A percentile compares a stretch with the other conserved stretches of the same genome.
phyloP scores from a whole-genome alignment of 2,329 filamentous ascomycete genomes.

The Aspergillus bombycis region DNA sequence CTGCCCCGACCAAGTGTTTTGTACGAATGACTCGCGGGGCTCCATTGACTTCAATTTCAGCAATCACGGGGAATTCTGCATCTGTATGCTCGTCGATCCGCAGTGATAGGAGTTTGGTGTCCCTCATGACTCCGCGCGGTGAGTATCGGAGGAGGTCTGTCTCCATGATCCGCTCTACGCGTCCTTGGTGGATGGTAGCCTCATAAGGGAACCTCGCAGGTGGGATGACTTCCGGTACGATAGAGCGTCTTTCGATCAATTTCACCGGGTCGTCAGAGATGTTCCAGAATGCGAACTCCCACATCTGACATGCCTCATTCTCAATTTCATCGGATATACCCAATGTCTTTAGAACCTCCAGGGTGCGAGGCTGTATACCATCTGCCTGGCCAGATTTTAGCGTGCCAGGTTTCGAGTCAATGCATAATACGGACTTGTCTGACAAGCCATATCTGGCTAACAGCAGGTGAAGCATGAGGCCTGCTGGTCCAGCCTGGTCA shows the following conservation, averaged over 20 bases:
- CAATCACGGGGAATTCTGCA: slow-evolving; percentile 38
- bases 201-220: slow-evolving; percentile 72
- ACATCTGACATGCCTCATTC: slow-evolving; percentile 39
- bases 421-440: slow-evolving; percentile 43
- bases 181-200: slow-evolving; percentile 69
- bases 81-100: slow-evolving; percentile 55
- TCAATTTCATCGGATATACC: slow-evolving; percentile 42
- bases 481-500: slow-evolving; percentile 41
- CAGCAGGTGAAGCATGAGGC: slow-evolving; percentile 43
- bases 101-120: slow-evolving; percentile 67
- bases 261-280: slow-evolving; percentile 50
- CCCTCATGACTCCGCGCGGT: slow-evolving; percentile 59
- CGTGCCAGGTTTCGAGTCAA: slow-evolving; percentile 42
- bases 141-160: slow-evolving; percentile 65
- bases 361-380: slow-evolving; percentile 45
- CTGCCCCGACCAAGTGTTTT: slow-evolving; percentile 72
- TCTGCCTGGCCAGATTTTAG: slow-evolving; percentile 47
- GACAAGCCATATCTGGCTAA: slow-evolving; percentile 47
- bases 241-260: slow-evolving; percentile 64
- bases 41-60: slow-evolving; percentile 32
- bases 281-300: slow-evolving; percentile 71
- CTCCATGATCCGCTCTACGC: slow-evolving; percentile 71
- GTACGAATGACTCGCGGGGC: slow-evolving; percentile 53
- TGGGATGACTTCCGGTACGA: slow-evolving; percentile 55
- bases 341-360: slow-evolving; percentile 46